Percentiles rank a stretch among this genome's conserved stretches.
Conservation (phyloP, 163 green algal species). For the Volvox carteri region DNA sequence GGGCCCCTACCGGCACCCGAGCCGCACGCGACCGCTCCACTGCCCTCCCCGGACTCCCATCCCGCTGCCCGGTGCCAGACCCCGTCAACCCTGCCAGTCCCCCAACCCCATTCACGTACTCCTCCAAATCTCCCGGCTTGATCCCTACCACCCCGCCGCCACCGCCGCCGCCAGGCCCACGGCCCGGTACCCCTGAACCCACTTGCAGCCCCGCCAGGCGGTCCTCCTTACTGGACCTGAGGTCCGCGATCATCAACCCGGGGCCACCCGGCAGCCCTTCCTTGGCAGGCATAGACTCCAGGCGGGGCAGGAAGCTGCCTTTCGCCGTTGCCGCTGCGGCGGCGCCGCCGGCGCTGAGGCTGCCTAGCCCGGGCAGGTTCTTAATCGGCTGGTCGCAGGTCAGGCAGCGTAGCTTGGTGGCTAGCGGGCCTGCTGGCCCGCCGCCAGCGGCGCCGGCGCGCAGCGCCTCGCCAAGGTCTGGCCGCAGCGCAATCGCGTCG, state of each 20-base stretch:
- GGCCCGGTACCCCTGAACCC: neutral
- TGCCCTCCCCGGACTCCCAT: constrained; percentile 34
- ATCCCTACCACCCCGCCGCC: too few relatives aligned
- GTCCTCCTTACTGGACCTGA: constrained; percentile 36
- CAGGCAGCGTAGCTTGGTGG: constrained; percentile 31
- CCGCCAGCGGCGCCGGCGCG: neutral
- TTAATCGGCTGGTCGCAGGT: constrained; percentile 48
- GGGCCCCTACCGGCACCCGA: constrained; percentile 13
- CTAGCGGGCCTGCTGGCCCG: neutral
- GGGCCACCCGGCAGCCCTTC: constrained; percentile 24
- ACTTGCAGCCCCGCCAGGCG: constrained; percentile 34
- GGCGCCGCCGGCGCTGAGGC: neutral
- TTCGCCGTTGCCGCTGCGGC: neutral
- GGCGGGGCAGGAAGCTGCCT: constrained; percentile 47
- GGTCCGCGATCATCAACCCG: constrained; percentile 29
- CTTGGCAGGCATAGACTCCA: constrained; percentile 46
- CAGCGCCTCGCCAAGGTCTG: constrained; percentile 4
- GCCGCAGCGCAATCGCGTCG: constrained; percentile 7
- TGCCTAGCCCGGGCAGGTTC: neutral
- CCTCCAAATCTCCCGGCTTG: constrained; percentile 33
- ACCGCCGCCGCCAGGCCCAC: neutral
- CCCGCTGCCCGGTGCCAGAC: neutral
- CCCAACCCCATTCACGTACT: constrained; percentile 27
- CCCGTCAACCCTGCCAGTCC: neutral
- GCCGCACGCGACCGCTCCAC: constrained; percentile 38